Conservation (phyloP, 2,329 filamentous ascomycete genomes). For the Penicillium rolfsii region DNA sequence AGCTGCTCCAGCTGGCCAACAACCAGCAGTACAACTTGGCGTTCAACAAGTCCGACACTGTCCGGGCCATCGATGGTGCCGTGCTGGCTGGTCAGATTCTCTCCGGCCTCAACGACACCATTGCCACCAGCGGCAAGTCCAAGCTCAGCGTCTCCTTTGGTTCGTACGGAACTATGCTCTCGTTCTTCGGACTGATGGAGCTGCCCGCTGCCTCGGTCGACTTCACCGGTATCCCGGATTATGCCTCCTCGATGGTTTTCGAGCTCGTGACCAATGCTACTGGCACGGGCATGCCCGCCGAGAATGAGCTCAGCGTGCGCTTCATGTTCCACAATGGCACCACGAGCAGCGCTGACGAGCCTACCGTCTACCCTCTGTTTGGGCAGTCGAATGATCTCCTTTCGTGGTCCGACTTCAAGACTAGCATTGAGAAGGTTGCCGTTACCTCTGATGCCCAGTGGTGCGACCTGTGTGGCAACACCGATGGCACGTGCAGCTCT, state of each 20-base stretch:
- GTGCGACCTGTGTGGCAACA: constrained; percentile 77
- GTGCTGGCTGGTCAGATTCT: constrained; percentile 67
- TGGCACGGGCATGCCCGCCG: constrained; percentile 46
- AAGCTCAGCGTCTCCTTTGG: constrained; percentile 62
- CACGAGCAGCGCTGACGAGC: constrained; percentile 48
- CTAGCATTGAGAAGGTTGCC: constrained; percentile 66
- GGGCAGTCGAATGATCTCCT: constrained; percentile 61
- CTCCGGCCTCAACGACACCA: constrained; percentile 48
- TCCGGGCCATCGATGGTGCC: constrained; percentile 59
- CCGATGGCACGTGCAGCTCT: constrained; percentile 65
- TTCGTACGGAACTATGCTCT: constrained; percentile 63
- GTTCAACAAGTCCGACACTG: constrained; percentile 66
- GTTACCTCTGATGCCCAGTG: constrained; percentile 67
- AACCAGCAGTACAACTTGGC: constrained; percentile 80
- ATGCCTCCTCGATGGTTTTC: constrained; percentile 79
- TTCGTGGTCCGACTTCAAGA: constrained; percentile 70
- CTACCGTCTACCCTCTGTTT: constrained; percentile 62
- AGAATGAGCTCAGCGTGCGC: constrained; percentile 59
- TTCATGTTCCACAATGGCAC: constrained; percentile 68
- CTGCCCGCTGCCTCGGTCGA: constrained; percentile 56
- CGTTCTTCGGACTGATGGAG: constrained; percentile 64
- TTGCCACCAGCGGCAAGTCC: constrained; percentile 41
- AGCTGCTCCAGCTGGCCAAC: constrained; percentile 75
- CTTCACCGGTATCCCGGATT: constrained; percentile 80
- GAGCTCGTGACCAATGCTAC: constrained; percentile 65